Percentiles rank a stretch among this genome's conserved stretches.
Evolutionary conservation across 176 grass and related monocot species (phyloP).

Genomic region (Bothriochloa decipiens): DNA sequence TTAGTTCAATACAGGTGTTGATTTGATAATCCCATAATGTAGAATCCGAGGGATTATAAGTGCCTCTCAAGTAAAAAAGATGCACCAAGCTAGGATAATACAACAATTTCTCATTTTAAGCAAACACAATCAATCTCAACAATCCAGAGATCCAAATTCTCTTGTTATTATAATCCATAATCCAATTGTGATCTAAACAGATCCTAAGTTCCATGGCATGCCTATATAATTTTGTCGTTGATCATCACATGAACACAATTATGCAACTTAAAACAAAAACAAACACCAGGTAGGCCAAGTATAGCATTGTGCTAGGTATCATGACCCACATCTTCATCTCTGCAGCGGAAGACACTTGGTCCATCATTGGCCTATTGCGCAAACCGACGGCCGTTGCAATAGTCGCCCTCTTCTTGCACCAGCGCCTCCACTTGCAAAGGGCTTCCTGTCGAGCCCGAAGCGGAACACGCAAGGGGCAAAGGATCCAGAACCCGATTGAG

Average conservation of each 20-base stretch:
- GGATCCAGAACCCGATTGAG: not conserved
- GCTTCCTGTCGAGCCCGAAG: not conserved
- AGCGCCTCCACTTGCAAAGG: not conserved
- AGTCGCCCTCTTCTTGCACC: not conserved
- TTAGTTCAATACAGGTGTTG: too few species aligned
- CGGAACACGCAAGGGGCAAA: not conserved
- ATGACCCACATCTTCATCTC: not conserved
- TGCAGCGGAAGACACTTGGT: not conserved
- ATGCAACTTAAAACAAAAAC: not conserved
- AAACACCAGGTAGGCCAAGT: not conserved
- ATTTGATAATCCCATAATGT: too few species aligned
- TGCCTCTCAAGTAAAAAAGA: too few species aligned
- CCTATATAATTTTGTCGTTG: not conserved
- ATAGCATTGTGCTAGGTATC: not conserved
- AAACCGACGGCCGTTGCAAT: not conserved
- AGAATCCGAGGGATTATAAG: too few species aligned
- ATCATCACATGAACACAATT: not conserved
- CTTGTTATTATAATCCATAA: too few species aligned
- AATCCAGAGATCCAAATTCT: too few species aligned
- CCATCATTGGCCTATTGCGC: not conserved
- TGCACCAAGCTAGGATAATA: too few species aligned
- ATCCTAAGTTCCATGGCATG: too few species aligned
- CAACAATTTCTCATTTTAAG: too few species aligned
- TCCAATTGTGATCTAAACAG: too few species aligned
- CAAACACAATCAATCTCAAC: too few species aligned